Conservation (phyloP, 495 filamentous ascomycete species). For the Aeminium ludgeri region DNA sequence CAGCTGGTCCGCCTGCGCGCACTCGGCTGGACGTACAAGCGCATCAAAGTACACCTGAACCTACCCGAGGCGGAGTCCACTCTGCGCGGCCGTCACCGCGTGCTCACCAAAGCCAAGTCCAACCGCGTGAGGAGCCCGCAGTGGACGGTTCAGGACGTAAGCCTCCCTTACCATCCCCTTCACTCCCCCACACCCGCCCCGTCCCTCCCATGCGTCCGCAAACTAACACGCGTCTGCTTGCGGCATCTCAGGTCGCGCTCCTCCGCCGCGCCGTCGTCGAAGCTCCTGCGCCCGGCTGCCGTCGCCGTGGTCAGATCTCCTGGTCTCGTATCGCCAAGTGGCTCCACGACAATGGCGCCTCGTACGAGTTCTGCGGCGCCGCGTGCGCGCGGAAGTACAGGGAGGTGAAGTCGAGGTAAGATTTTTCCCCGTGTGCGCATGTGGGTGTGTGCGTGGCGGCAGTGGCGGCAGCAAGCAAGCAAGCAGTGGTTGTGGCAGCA, state of each 20-base stretch:
- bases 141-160: conserved; percentile 63
- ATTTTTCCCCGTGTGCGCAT: no score
- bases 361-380: conserved; percentile 70
- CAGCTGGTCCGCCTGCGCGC: conserved; percentile 41
- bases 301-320: neutral
- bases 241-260: conserved; percentile 2
- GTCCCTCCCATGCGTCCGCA: neutral
- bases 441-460: no score
- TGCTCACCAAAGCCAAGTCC: conserved; percentile 58
- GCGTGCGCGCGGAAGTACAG: conserved; percentile 69
- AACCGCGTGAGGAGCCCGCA: conserved; percentile 61
- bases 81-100: conserved; percentile 61
- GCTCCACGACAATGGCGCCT: conserved; percentile 53
- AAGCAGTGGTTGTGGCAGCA: no score
- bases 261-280: conserved; percentile 5
- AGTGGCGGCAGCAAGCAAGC: no score
- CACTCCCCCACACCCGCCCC: no score
- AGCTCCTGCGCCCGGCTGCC: neutral
- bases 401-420: conserved; percentile 1
- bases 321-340: conserved; percentile 27
- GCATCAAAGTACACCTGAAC: conserved; percentile 49
- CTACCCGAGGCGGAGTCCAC: conserved; percentile 77
- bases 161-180: conserved; percentile 20
- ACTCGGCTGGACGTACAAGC: conserved; percentile 59
- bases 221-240: no score